These are phyloP conservation scores for Cenchrus fungigraminus DNA, from an alignment of 176 grass and related monocot genomes.

Conservation along the genomic window DNA sequence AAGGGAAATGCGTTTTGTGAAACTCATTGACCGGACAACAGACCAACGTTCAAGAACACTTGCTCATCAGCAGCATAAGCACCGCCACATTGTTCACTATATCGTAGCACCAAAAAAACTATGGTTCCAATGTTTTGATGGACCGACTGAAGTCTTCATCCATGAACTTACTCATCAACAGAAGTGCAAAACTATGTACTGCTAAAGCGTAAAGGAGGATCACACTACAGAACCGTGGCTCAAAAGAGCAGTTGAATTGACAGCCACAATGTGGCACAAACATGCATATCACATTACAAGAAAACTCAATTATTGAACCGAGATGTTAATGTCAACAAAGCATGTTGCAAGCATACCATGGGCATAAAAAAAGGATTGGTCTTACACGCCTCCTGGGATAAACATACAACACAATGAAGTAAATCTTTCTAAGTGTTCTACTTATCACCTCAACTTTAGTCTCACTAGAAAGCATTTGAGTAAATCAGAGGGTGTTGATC, in stretches of 20 bases:
- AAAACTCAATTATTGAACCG: slow-evolving; percentile 25
- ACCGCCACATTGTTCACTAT: no score
- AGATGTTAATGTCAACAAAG: neutral
- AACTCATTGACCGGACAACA: no score
- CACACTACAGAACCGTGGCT: neutral
- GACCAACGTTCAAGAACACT: no score
- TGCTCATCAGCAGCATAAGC: no score
- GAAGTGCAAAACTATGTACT: neutral
- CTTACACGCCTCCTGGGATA: neutral
- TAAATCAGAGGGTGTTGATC: slow-evolving; percentile 71
- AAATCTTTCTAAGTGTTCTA: slow-evolving; percentile 22
- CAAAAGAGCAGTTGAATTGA: neutral
- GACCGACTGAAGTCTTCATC: neutral
- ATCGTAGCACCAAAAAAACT: no score
- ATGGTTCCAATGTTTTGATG: no score
- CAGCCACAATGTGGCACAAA: neutral
- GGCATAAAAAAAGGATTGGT: neutral
- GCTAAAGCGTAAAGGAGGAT: no score
- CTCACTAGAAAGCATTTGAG: neutral
- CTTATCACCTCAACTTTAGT: neutral
- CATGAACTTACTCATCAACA: neutral
- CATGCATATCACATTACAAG: slow-evolving; percentile 7
- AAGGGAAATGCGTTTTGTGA: no score
- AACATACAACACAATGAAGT: slow-evolving; percentile 36
- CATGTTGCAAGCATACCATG: neutral